These are phyloP conservation scores for Zygosaccharomyces rouxii DNA, from an alignment of 805 yeast genomes.

Conservation along the genomic window DNA sequence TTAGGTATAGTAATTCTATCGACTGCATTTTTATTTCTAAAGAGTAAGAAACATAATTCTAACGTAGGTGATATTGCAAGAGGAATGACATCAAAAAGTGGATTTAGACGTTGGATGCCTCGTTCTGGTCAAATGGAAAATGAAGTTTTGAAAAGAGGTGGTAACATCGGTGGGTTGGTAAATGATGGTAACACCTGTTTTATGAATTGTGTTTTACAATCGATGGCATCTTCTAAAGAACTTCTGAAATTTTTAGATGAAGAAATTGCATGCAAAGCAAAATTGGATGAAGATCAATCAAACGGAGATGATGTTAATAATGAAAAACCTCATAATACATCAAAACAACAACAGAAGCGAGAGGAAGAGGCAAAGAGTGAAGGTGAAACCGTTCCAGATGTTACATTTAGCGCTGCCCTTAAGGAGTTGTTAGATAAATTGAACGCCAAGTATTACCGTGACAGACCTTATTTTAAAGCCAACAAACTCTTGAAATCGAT, in stretches of 20 bases:
- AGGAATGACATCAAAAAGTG: conserved; percentile 10
- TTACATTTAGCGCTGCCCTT: conserved; percentile 52
- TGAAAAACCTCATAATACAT: conserved; percentile 4
- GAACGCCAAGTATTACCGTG: conserved; percentile 50
- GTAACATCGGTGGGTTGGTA: conserved; percentile 74
- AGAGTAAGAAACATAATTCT: conserved; percentile 9
- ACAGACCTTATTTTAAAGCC: conserved; percentile 57
- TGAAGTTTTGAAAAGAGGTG: conserved; percentile 53
- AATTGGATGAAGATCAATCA: conserved; percentile 5
- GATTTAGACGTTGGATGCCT: conserved; percentile 23
- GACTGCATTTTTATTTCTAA: conserved; percentile 12
- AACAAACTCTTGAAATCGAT: conserved; percentile 56
- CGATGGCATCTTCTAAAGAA: conserved; percentile 66
- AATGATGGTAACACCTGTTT: conserved; percentile 93
- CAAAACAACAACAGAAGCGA: conserved; percentile 17
- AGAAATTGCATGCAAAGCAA: conserved; percentile 26
- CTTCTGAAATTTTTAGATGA: conserved; percentile 52
- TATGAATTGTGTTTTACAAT: conserved; percentile 84
- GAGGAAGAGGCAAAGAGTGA: conserved; percentile 9
- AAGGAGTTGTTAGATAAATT: conserved; percentile 49
- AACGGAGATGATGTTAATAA: not conserved
- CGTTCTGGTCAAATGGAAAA: conserved; percentile 18
- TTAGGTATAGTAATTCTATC: conserved; percentile 12
- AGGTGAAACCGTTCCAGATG: conserved; percentile 20
- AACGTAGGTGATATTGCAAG: conserved; percentile 15